Percentiles rank a stretch among this genome's conserved stretches.
Evolutionary conservation across 1,284 basidiomycete genomes (phyloP).

Genomic region (Lentinula novae-zelandiae): DNA sequence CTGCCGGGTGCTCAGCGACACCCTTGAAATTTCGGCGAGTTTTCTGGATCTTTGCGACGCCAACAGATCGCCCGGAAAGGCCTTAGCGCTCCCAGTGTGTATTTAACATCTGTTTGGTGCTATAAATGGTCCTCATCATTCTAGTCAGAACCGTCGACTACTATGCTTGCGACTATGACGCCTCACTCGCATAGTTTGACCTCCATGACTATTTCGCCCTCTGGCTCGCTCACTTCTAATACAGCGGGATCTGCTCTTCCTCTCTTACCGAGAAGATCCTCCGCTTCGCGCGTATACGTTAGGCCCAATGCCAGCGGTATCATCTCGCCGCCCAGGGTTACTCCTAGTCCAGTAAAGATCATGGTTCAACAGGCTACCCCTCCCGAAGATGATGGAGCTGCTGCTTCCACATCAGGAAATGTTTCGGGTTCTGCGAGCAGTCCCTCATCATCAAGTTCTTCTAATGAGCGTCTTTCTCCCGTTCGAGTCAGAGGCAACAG

Average conservation of each 20-base stretch:
- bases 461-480: slow-evolving; percentile 22
- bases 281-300: slow-evolving; percentile 17
- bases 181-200: slow-evolving; percentile 33
- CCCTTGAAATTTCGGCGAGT: background rate
- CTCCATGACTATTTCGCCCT: slow-evolving; percentile 30
- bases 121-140: background rate
- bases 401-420: slow-evolving; percentile 29
- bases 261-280: slow-evolving; percentile 42
- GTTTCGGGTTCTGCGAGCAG: slow-evolving; percentile 21
- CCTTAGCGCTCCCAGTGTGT: background rate
- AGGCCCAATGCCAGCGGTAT: slow-evolving; percentile 7
- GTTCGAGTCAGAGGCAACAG: slow-evolving; percentile 31
- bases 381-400: slow-evolving; percentile 19
- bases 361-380: slow-evolving; percentile 29
- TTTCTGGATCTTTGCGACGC: background rate
- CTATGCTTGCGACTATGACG: slow-evolving; percentile 38
- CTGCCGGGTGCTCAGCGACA: background rate
- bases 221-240: slow-evolving; percentile 43
- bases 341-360: slow-evolving; percentile 23
- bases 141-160: background rate
- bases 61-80: background rate
- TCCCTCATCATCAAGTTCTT: slow-evolving; percentile 20
- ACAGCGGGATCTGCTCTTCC: slow-evolving; percentile 52
- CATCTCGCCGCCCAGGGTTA: slow-evolving; percentile 13
- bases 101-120: background rate